Base-by-base conservation (phyloP, 2,329 filamentous ascomycete genomes). In the Esteya vermicola region DNA sequence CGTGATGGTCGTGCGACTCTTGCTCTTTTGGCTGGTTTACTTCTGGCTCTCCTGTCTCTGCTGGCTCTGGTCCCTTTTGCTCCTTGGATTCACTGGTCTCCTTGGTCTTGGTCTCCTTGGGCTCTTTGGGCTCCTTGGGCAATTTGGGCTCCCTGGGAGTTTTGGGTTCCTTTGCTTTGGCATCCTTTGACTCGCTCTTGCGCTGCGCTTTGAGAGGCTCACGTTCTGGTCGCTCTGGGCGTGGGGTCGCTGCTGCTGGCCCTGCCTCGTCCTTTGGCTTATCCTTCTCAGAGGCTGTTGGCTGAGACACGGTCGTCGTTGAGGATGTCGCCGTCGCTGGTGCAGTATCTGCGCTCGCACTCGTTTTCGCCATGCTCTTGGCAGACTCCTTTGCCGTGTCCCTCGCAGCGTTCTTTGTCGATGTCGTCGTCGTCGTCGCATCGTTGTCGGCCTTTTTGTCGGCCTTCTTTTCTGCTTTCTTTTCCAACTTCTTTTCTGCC, bases 321-420 rank as follows among this genome's bases (percentile, higher is more conserved):
- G n/a, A n/a, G n/a, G n/a, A n/a, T n/a, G n/a, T n/a, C n/a, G n/a
- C n/a, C n/a, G n/a, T n/a, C n/a, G n/a, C n/a, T n/a, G n/a, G n/a
- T n/a, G n/a, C n/a, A n/a, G n/a, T n/a, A n/a, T n/a, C n/a, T n/a
- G n/a, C n/a, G n/a, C n/a, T n/a, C n/a, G n/a, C n/a, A n/a, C n/a
- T n/a, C n/a, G n/a, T n/a, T n/a, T n/a, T n/a, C n/a, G n/a, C n/a
- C n/a, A n/a, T n/a, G n/a, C n/a, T n/a, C n/a, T n/a, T n/a, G n/a
- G n/a, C n/a, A n/a, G n/a, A n/a, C n/a, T 33, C 32, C n/a, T 33
- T 33, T 33, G 13, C 30, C n/a, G 13, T 16, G 7, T 33, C 30
- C 30, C 45, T 45, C 16, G 51, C 45, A 18, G 26, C 35, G 4
- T 39, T 43, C 23, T 51, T 6, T n/a, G n/a, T n/a, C n/a, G n/a